Conservation (phyloP, 768 basidiomycete genomes). For the Podaxis pistillaris region DNA sequence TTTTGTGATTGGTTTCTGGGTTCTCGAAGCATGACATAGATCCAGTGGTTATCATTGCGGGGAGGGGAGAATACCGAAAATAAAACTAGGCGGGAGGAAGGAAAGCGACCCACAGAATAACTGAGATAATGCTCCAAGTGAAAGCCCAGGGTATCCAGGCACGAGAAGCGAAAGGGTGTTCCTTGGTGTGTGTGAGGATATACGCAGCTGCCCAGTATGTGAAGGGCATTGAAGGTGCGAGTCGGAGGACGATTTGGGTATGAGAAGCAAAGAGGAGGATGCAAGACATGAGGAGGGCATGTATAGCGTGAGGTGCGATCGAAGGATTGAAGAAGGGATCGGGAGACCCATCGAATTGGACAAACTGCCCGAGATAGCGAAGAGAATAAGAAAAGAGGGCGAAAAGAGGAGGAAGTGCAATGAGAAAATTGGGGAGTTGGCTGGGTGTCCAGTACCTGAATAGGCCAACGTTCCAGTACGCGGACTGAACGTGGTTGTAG, state of each 20-base stretch:
- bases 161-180: constrained; percentile 2
- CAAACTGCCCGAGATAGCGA: constrained; percentile 26
- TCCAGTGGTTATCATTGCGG: no score
- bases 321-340: constrained; percentile 20
- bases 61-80: no score
- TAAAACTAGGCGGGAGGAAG: constrained; percentile 81
- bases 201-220: constrained; percentile 85
- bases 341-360: neutral
- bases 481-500: constrained; percentile 77
- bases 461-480: constrained; percentile 88
- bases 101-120: constrained; percentile 81
- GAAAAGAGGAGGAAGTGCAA: constrained; percentile 69
- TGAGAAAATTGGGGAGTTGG: constrained; percentile 87
- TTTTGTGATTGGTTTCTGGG: no score
- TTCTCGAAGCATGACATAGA: no score
- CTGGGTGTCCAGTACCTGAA: constrained; percentile 80
- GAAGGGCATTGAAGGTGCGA: constrained; percentile 73
- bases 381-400: constrained; percentile 44
- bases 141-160: constrained; percentile 78
- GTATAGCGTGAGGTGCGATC: constrained; percentile 71
- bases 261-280: constrained; percentile 79
- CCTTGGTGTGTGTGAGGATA: constrained; percentile 29
- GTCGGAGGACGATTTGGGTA: constrained; percentile 82
- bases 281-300: constrained; percentile 60
- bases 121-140: constrained; percentile 68